phyloP scores from a whole-genome alignment of 208 protist genomes.

The Porcisia deanei region DNA sequence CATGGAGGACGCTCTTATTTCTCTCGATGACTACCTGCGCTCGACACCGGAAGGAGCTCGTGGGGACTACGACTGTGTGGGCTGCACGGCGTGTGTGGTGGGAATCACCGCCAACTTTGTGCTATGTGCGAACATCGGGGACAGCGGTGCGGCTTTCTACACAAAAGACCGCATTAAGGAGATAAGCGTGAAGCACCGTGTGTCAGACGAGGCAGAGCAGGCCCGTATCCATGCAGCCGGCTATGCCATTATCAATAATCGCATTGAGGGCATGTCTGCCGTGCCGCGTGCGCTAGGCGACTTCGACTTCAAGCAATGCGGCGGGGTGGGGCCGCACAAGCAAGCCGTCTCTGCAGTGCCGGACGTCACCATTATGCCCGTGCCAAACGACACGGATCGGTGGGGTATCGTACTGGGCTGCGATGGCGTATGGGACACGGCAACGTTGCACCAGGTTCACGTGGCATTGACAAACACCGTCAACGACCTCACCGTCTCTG shows the following conservation, averaged over 20 bases:
- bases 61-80: conserved; percentile 73
- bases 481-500: conserved; percentile 66
- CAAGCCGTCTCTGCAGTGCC: conserved; percentile 76
- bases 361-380: conserved; percentile 65
- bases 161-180: conserved; percentile 36
- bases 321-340: conserved; percentile 41
- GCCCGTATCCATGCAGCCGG: conserved; percentile 62
- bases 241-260: conserved; percentile 47
- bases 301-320: conserved; percentile 90
- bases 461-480: conserved; percentile 67
- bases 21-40: conserved; percentile 56
- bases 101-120: conserved; percentile 77
- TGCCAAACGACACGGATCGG: conserved; percentile 43
- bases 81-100: conserved; percentile 80
- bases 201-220: conserved; percentile 48
- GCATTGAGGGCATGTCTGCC: conserved; percentile 82
- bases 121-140: conserved; percentile 79
- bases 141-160: conserved; percentile 78
- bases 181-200: conserved; percentile 69
- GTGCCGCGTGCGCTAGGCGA: conserved; percentile 82
- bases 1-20: conserved; percentile 76
- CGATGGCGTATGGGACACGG: conserved; percentile 86
- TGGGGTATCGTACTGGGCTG: conserved; percentile 83
- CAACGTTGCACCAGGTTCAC: conserved; percentile 76
- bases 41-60: conserved; percentile 47